Base-by-base conservation (phyloP, 176 grass and related monocot genomes). In the Themeda triandra region DNA sequence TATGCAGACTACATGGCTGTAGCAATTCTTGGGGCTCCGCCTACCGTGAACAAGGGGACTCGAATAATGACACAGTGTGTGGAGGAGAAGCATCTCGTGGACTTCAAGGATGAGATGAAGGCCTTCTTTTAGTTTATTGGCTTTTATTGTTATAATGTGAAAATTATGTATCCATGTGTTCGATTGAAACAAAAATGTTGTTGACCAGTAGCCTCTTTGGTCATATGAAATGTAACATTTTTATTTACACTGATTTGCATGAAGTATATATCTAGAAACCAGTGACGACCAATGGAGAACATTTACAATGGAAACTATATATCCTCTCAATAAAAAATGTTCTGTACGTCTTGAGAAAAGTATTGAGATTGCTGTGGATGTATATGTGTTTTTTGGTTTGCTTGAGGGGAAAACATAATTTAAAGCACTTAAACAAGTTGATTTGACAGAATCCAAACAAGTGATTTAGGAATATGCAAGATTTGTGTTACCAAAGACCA, bases 1-100 rank as follows among this genome's bases (percentile, higher is more conserved):
- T 92, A 95, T 64, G 88, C 86, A 1, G 66, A 92, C 30, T 90
- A 92, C 48, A 95, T 95, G 88, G 93, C 93, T 3, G 92, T 94
- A 21, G 83, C 64, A 4, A 87, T 94, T 66, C 63, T 94, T 62
- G 89, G 88, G 15, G 85, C 89, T 9, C 92, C 90, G 24, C 87
- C 92, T 0, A 19, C 53, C 6, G 81, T 66, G 0, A 92, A 39
- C 11, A 92, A 92, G 32, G 92, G 92, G 6, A 94, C 87, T 14
- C 80, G 89, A 60, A 87, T 94, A n/a, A 94, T 92, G 92, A 89
- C 92, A 0, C 92, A 94, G 0, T 92, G 89, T 32, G 84, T 92
- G 53, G 84, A 94, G 73, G 63, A 79, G 46, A 79, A 85, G 46
- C 49, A 87, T 65, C 51, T 92, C 37, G 46, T 66, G 17, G 77